Evolutionary conservation across 2,329 filamentous ascomycete genomes (phyloP), one percentile per base, ranked within the genome.

Genomic region (Berkeleyomyces rouxiae): DNA sequence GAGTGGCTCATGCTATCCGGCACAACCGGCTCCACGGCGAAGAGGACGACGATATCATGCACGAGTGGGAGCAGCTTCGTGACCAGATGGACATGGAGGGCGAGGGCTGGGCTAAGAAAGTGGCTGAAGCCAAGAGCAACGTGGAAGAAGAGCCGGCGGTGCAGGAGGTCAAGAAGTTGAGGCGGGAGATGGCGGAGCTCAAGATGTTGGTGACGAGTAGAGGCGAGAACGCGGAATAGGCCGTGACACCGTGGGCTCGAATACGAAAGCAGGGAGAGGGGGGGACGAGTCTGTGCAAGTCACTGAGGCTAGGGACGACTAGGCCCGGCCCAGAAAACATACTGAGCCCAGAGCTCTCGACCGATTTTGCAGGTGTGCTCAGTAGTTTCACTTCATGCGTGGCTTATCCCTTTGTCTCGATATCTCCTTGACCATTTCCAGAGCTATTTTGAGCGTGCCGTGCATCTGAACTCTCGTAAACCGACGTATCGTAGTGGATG

Each of bases 31-130:
- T 80, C 13, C 77, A 87, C 13, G 90, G 91, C 46, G 91, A 96
- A 67, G 86, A 86, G 2, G 93, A 99, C 67, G 93, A 99, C 68
- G 90, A 96, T 67, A 83, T 83, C 0, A 75, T 87, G 7, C 87
- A 97, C 70, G 92, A 96, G 71, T 99, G 93, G 93, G 93, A 99
- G 74, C 87, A 96, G 71, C 77, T 92, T 70, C 74, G 78, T 7
- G 77, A 77, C 5, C 80, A 87, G 61, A 71, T 92, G 23, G 87
- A 96, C 70, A 88, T 95, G 69, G 88, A 95, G 69, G 78, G 81
- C 0, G 88, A 92, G 65, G 89, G 87, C 0, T 99, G 93, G 93
- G 77, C 81, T 43, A 90, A 93, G 77, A 85, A 80, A 63, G 90
- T 96, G 2, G 79, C 83, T 59, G 75, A 77, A n/a, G 86, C 82